These are phyloP conservation scores for Plicaturopsis crispa DNA, from an alignment of 768 basidiomycete genomes.

Conservation along the genomic window DNA sequence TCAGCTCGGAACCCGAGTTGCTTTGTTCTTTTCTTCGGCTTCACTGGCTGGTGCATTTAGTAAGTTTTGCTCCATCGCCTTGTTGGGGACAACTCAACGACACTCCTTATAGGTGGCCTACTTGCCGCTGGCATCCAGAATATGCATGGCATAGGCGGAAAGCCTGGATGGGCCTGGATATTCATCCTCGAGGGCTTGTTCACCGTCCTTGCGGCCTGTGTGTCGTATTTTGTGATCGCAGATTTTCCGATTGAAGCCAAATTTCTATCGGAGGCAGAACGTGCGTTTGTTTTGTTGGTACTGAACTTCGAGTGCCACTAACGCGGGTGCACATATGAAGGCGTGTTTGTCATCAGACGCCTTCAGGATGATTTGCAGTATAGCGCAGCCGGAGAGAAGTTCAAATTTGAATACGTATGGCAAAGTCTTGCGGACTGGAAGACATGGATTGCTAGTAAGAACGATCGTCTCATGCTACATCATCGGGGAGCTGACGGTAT, in stretches of 20 bases:
- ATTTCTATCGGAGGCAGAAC: constrained; percentile 60
- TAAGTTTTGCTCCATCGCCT: constrained; percentile 17
- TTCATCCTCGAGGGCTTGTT: constrained; percentile 70
- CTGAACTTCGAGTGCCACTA: background rate
- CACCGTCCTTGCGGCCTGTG: constrained; percentile 50
- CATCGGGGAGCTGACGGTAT: constrained; percentile 3
- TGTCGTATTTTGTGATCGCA: constrained; percentile 67
- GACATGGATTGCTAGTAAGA: constrained; percentile 61
- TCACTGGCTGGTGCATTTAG: constrained; percentile 75
- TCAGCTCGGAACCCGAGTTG: constrained; percentile 68
- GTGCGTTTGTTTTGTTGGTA: constrained; percentile 28
- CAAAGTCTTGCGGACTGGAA: constrained; percentile 65
- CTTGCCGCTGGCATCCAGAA: constrained; percentile 62
- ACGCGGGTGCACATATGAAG: too few relatives aligned
- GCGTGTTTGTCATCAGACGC: constrained; percentile 55
- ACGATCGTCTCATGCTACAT: constrained; percentile 1
- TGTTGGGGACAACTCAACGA: too few relatives aligned
- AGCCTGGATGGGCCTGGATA: constrained; percentile 46
- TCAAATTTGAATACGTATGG: constrained; percentile 47
- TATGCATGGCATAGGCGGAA: constrained; percentile 62
- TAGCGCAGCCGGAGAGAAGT: constrained; percentile 54
- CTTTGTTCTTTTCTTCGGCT: constrained; percentile 74
- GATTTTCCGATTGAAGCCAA: constrained; percentile 74
- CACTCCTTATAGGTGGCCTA: constrained; percentile 40
- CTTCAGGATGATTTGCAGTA: constrained; percentile 58